Base-by-base conservation (phyloP, 2,329 filamentous ascomycete species). In the Aspergillus amoenus region DNA sequence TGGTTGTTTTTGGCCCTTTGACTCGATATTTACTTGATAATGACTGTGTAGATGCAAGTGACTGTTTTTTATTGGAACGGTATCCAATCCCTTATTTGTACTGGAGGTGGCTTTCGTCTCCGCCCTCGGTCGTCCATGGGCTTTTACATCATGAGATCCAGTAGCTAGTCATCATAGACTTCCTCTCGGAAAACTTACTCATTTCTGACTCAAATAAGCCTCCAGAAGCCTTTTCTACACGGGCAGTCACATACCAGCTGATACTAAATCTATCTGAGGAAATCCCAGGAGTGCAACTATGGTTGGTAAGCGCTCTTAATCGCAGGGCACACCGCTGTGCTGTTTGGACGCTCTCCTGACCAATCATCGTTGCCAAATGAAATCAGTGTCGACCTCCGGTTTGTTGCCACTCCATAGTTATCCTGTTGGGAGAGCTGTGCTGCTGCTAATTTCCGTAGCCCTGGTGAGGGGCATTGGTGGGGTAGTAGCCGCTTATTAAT, bases 401-500 rank as follows among this genome's bases (percentile, higher is more conserved):
- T 15, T 40, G 30, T 41, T 32, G 41, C 41, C 41, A 52, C 41
- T 45, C 27, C 40, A 27, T 45, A 44, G 21, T 17, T 27, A 22
- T 24, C 34, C 15, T 11, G 12, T 43, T 17, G 22, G 39, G 7
- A 24, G n/a, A 24, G 17, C n/a, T 17, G 21, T 51, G 39, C 39
- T 42, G 48, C 48, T 22, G 17, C 6, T 18, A 47, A 34, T 32
- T 34, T 47, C 34, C 27, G 21, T 15, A 24, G 42, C 46, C 18
- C 43, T 27, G 52, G 24, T 48, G 52, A 55, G 52, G 52, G 52
- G 52, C 52, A 55, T 21, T 52, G 21, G 52, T 55, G 52, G 52
- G 52, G 52, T 55, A 55, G 52, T 49, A 55, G 6, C 5, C 18
- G 52, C 52, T 54, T 21, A 55, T 32, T 55, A 32, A 55, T 47